Evolutionary conservation across 257 asterid species (phyloP).

Genomic region (Solanum sejunctum): DNA sequence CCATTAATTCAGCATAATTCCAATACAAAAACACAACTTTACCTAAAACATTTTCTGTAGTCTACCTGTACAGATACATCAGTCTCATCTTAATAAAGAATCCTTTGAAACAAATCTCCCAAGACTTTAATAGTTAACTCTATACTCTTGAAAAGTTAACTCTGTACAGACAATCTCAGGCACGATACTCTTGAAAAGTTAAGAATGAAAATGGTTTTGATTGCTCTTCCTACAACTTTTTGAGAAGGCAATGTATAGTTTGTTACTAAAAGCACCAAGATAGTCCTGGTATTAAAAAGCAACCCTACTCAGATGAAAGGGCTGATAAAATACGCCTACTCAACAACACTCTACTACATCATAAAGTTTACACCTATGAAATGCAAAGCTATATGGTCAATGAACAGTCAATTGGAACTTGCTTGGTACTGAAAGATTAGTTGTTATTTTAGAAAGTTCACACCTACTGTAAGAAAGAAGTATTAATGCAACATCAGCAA

Average conservation of each 20-base stretch:
- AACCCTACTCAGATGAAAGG: not conserved
- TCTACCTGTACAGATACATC: not conserved
- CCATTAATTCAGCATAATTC: not conserved
- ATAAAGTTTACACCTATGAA: not conserved
- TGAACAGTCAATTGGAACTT: not conserved
- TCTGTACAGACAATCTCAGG: not conserved
- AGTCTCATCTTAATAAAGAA: not conserved
- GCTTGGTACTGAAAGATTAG: not conserved
- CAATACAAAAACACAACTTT: not conserved
- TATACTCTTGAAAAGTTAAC: not conserved
- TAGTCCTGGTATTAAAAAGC: not conserved
- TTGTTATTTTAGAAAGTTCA: not conserved
- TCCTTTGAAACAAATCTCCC: not conserved
- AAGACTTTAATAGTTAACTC: not conserved
- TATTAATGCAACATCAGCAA: not conserved
- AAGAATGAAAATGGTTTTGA: not conserved
- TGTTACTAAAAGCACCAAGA: not conserved
- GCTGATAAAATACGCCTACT: not conserved
- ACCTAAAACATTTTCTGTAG: not conserved
- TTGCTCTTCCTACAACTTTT: not conserved
- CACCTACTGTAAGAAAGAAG: not conserved
- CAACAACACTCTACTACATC: not conserved
- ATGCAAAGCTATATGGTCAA: not conserved
- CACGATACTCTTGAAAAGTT: not conserved
- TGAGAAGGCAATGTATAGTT: not conserved